These are phyloP conservation scores for Quercus gilva DNA, from an alignment of 306 rosid species.

Conservation along the genomic window DNA sequence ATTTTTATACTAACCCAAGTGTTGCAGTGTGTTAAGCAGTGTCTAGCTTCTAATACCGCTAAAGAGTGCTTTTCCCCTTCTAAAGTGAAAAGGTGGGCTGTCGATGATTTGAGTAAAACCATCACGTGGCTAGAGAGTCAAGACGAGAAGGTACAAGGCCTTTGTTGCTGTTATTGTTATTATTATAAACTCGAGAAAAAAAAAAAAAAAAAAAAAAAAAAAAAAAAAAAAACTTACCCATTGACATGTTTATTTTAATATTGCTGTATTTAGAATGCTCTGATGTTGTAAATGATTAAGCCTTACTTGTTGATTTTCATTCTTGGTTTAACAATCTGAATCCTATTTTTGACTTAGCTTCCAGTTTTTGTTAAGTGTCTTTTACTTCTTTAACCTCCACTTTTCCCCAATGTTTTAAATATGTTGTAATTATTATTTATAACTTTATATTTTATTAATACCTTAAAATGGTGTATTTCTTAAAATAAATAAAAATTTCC, in stretches of 20 bases:
- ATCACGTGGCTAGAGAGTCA: slow-evolving; percentile 88
- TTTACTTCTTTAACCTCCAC: not conserved
- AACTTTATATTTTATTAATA: not conserved
- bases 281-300: not conserved
- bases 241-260: not conserved
- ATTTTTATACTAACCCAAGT: slow-evolving; percentile 3
- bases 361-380: not conserved
- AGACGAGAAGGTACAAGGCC: slow-evolving; percentile 76
- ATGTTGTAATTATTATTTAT: not conserved
- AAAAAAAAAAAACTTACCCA: not conserved
- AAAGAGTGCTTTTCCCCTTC: slow-evolving; percentile 52
- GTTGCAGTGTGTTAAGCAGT: slow-evolving; percentile 38
- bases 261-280: not conserved
- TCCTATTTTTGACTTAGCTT: not conserved
- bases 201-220: no score
- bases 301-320: not conserved
- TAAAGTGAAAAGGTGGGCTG: slow-evolving; percentile 77
- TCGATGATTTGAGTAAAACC: slow-evolving; percentile 64
- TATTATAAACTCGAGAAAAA: no score
- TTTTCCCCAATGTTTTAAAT: not conserved
- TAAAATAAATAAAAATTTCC: not conserved
- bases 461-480: not conserved
- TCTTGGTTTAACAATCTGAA: not conserved
- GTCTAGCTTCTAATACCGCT: slow-evolving; percentile 31
- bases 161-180: not conserved